Conservation (phyloP, 2,329 filamentous ascomycete species). For the Stagonosporopsis tanaceti region DNA sequence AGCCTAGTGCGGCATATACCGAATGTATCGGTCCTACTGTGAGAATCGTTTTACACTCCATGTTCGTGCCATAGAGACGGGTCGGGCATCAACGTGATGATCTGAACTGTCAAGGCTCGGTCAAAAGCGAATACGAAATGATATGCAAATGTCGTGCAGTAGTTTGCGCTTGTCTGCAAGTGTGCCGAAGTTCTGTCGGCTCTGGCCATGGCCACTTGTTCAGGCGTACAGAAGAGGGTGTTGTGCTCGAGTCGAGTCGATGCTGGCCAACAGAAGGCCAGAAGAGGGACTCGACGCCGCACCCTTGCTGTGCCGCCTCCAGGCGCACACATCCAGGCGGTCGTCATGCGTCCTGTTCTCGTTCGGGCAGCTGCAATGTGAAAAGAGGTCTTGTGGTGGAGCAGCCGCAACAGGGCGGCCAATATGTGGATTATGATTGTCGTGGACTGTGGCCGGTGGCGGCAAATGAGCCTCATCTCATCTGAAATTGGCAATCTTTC, state of each 20-base stretch:
- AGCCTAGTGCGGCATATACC: background rate
- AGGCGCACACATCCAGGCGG: background rate
- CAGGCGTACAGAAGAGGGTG: constrained; percentile 3
- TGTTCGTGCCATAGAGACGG: background rate
- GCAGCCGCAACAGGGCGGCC: constrained; percentile 10
- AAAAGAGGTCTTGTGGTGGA: background rate
- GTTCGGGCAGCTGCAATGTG: constrained; percentile 14
- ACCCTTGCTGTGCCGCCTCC: constrained; percentile 11
- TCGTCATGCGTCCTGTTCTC: background rate
- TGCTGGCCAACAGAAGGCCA: too few species aligned
- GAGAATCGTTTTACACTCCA: background rate
- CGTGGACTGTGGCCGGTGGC: constrained; percentile 7
- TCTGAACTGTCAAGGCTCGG: background rate
- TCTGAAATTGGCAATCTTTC: constrained; percentile 19
- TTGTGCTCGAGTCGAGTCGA: constrained; percentile 11
- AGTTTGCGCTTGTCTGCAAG: background rate
- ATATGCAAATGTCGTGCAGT: constrained; percentile 5
- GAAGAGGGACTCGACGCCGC: background rate
- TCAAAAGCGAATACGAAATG: too few species aligned
- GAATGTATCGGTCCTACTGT: constrained; percentile 5
- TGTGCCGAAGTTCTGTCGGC: background rate
- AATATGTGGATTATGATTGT: constrained; percentile 16
- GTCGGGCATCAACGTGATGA: constrained; percentile 12
- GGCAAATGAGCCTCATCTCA: constrained; percentile 17
- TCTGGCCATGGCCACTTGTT: background rate